Conservation (phyloP, 805 yeast genomes). For the Candida ulmi region DNA sequence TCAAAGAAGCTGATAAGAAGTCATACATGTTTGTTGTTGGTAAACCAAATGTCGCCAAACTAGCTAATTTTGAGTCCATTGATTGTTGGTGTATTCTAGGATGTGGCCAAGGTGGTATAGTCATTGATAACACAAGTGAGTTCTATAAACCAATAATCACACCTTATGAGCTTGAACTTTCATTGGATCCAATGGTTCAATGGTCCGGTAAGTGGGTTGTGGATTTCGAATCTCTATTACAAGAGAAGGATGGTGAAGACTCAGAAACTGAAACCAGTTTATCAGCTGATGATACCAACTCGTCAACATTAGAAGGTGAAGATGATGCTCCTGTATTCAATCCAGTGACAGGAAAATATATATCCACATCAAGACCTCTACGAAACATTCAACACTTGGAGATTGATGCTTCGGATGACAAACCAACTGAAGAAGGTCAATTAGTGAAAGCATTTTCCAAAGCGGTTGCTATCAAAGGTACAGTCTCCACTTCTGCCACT, state of each 20-base stretch:
- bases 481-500: slow-evolving; percentile 85
- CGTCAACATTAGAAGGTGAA: slow-evolving; percentile 14
- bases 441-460: slow-evolving; percentile 53
- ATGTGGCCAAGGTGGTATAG: slow-evolving; percentile 90
- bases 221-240: slow-evolving; percentile 56
- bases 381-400: slow-evolving; percentile 61
- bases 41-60: slow-evolving; percentile 93
- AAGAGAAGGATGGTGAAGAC: slow-evolving; percentile 23
- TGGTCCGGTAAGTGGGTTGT: slow-evolving; percentile 97
- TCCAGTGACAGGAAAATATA: slow-evolving; percentile 78
- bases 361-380: slow-evolving; percentile 69
- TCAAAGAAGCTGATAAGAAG: slow-evolving; percentile 77
- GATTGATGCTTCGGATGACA: slow-evolving; percentile 37
- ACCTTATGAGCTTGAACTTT: slow-evolving; percentile 83
- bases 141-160: slow-evolving; percentile 90
- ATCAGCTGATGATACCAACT: slow-evolving; percentile 9
- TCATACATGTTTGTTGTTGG: slow-evolving; percentile 95
- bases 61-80: slow-evolving; percentile 92
- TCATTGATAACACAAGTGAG: slow-evolving; percentile 71
- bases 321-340: slow-evolving; percentile 79
- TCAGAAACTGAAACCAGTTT: slow-evolving; percentile 11
- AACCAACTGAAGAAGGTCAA: slow-evolving; percentile 27
- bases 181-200: slow-evolving; percentile 64
- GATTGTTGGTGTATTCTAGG: slow-evolving; percentile 95
- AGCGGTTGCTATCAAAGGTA: slow-evolving; percentile 60